These are phyloP conservation scores for Violaceomyces palustris DNA, from an alignment of 1,284 basidiomycete genomes.

Conservation along the genomic window DNA sequence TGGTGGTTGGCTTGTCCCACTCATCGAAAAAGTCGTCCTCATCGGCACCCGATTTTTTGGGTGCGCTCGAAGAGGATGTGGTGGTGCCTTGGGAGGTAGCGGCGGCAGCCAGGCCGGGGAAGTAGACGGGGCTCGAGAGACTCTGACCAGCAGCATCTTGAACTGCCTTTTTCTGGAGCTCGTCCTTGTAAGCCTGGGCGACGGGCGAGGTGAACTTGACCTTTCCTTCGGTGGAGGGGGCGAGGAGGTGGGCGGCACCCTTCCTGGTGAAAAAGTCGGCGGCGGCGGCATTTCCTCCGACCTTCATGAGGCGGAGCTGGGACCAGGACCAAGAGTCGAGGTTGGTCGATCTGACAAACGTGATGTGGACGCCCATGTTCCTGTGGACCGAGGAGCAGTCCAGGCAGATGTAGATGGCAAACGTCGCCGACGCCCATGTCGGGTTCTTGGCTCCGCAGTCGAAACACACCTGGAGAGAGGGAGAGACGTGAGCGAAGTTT, in stretches of 20 bases:
- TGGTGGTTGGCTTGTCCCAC: constrained; percentile 74
- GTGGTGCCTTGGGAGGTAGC: constrained; percentile 49
- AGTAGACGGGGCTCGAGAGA: constrained; percentile 40
- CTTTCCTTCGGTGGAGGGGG: constrained; percentile 69
- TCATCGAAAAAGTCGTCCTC: constrained; percentile 87
- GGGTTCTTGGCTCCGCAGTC: constrained; percentile 95
- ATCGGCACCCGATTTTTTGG: constrained; percentile 59
- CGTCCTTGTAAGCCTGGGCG: constrained; percentile 86
- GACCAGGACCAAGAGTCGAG: constrained; percentile 88
- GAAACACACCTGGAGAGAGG: constrained; percentile 73
- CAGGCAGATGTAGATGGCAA: constrained; percentile 93
- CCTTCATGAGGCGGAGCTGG: constrained; percentile 93
- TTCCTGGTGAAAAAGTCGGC: constrained; percentile 85
- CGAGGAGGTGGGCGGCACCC: constrained; percentile 68
- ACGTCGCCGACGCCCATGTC: constrained; percentile 95
- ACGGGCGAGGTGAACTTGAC: constrained; percentile 81
- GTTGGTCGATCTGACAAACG: constrained; percentile 94
- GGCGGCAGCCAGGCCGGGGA: constrained; percentile 55
- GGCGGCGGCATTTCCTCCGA: constrained; percentile 86
- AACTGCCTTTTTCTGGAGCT: constrained; percentile 73
- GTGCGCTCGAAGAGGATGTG: constrained; percentile 9
- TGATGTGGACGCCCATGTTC: constrained; percentile 97
- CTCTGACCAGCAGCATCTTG: constrained; percentile 62
- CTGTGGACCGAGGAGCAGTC: constrained; percentile 94
- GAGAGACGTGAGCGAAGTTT: constrained; percentile 1